A percentile compares a stretch with the other conserved stretches of the same genome.
Conservation (phyloP, 441 rosid species). For the Manihot esculenta region DNA sequence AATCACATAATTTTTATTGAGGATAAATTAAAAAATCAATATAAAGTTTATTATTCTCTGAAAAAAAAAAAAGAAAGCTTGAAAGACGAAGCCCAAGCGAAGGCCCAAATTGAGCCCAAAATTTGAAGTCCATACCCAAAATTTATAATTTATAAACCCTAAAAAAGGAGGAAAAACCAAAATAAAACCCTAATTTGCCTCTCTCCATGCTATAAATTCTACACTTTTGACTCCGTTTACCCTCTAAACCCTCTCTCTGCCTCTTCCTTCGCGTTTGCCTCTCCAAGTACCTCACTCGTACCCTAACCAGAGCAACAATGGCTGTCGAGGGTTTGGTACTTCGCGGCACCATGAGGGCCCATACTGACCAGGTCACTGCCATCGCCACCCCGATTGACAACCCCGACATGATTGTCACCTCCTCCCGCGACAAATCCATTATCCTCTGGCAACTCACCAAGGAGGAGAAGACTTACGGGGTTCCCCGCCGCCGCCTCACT, state of each 20-base stretch:
- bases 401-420: slow-evolving; percentile 79
- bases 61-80: no score
- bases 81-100: no score
- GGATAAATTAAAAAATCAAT: no score
- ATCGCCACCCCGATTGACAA: slow-evolving; percentile 88
- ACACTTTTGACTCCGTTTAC: no score
- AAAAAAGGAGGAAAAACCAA: no score
- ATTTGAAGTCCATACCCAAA: no score
- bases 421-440: slow-evolving; percentile 96
- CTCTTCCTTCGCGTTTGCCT: background rate
- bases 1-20: no score
- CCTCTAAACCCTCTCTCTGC: background rate
- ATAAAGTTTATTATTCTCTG: no score
- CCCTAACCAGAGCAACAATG: background rate
- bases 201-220: no score
- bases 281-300: background rate
- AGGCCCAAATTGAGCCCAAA: no score
- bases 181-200: no score
- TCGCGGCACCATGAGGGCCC: slow-evolving; percentile 88
- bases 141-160: no score
- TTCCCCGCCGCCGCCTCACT: slow-evolving; percentile 78
- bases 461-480: slow-evolving; percentile 79
- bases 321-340: slow-evolving; percentile 60
- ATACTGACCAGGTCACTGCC: slow-evolving; percentile 96
- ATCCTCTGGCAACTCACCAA: slow-evolving; percentile 83